A percentile compares a stretch with the other conserved stretches of the same genome.
Conservation (phyloP, 2,329 filamentous ascomycete species). For the Decorospora gaudefroyi region DNA sequence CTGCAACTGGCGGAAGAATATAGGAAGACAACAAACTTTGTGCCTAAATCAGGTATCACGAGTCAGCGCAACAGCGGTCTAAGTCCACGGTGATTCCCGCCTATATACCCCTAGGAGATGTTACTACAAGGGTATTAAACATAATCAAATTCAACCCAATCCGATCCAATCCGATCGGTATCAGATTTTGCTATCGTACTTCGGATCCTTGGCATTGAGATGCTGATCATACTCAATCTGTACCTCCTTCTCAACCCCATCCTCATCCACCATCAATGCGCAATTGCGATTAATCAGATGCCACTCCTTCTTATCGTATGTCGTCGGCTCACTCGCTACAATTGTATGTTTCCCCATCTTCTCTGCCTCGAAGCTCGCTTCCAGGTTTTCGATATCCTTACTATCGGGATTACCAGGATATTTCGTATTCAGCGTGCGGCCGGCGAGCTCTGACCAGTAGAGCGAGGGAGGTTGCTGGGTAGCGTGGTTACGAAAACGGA, state of each 20-base stretch:
- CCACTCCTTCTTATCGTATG: slow-evolving; percentile 59
- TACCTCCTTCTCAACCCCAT: slow-evolving; percentile 47
- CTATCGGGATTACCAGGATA: slow-evolving; percentile 56
- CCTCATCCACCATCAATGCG: slow-evolving; percentile 50
- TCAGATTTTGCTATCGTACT: slow-evolving; percentile 25
- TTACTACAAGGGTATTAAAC: too few relatives aligned
- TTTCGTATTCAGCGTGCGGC: slow-evolving; percentile 58
- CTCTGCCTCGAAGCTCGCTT: slow-evolving; percentile 44
- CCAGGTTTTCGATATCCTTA: slow-evolving; percentile 40
- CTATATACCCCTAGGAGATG: too few relatives aligned
- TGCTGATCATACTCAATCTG: slow-evolving; percentile 45
- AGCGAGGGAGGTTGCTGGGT: slow-evolving; percentile 58
- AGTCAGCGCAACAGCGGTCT: too few relatives aligned
- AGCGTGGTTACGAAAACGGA: slow-evolving; percentile 58
- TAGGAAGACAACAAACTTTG: too few relatives aligned
- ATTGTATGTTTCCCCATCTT: slow-evolving; percentile 59
- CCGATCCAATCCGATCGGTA: too few relatives aligned
- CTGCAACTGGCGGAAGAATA: too few relatives aligned
- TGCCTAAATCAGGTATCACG: too few relatives aligned
- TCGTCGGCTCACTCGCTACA: slow-evolving; percentile 59
- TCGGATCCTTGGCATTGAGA: slow-evolving; percentile 51
- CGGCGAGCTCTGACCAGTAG: slow-evolving; percentile 57
- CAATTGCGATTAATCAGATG: slow-evolving; percentile 56
- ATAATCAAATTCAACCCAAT: too few relatives aligned
- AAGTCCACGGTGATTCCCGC: too few relatives aligned